Evolutionary conservation across 1,139 yeast genomes (phyloP).

Genomic region (Candida sanyaensis): DNA sequence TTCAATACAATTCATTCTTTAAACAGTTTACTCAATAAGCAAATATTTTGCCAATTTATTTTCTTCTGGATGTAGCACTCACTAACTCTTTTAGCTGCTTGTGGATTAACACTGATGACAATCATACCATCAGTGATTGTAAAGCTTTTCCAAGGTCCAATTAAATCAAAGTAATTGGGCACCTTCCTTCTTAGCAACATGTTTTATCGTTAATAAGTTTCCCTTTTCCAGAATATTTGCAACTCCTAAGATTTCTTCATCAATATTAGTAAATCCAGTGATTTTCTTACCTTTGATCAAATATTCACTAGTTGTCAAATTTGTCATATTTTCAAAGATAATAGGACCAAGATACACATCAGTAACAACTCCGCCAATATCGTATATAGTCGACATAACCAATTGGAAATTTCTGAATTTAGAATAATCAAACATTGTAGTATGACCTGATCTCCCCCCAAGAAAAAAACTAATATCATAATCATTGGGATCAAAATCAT

Average conservation of each 20-base stretch:
- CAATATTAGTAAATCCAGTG: constrained; percentile 63
- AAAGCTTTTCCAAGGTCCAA: constrained; percentile 54
- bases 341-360: constrained; percentile 73
- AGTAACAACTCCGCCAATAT: constrained; percentile 53
- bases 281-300: constrained; percentile 52
- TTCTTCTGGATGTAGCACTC: constrained; percentile 7
- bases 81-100: constrained; percentile 54
- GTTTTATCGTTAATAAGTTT: constrained; percentile 35
- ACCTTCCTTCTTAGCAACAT: constrained; percentile 35
- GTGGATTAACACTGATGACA: constrained; percentile 66
- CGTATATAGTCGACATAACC: constrained; percentile 47
- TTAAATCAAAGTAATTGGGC: constrained; percentile 49
- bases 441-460: constrained; percentile 74
- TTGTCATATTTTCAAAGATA: constrained; percentile 48
- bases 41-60: not conserved
- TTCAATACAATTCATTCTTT: too few species aligned
- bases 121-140: constrained; percentile 54
- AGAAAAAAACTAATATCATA: constrained; percentile 50
- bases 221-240: constrained; percentile 31
- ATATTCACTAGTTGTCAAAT: constrained; percentile 40
- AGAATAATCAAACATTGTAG: constrained; percentile 59
- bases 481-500: constrained; percentile 47
- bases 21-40: too few species aligned
- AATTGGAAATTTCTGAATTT: constrained; percentile 47
- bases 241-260: constrained; percentile 47